These are phyloP conservation scores for Calendula officinalis DNA, from an alignment of 129 eudicot species.

Conservation along the genomic window DNA sequence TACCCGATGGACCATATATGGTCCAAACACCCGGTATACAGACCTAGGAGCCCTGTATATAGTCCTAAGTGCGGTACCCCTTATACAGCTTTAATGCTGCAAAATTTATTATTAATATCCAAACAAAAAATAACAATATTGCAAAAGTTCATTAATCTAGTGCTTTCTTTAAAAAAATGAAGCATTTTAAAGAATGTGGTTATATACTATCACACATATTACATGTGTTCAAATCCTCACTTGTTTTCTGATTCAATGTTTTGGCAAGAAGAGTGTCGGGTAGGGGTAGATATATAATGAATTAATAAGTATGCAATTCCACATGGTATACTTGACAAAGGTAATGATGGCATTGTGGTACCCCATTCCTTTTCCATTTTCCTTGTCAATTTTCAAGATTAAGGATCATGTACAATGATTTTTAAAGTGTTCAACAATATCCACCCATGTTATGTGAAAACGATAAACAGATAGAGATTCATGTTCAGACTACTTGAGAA, in stretches of 20 bases:
- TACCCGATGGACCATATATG: too few species aligned
- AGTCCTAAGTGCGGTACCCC: too few species aligned
- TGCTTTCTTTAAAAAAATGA: too few species aligned
- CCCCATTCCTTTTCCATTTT: constrained; percentile 24
- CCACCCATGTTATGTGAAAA: background rate
- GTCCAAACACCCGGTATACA: too few species aligned
- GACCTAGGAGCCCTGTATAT: too few species aligned
- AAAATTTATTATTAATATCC: too few species aligned
- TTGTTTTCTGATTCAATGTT: constrained; percentile 1
- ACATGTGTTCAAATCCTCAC: background rate
- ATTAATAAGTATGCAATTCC: constrained; percentile 5
- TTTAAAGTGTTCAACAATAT: constrained; percentile 10
- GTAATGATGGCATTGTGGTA: constrained; percentile 23
- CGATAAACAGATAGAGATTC: too few species aligned
- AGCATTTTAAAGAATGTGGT: too few species aligned
- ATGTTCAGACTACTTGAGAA: too few species aligned
- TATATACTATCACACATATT: background rate
- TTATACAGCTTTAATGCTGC: too few species aligned
- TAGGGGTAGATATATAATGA: background rate
- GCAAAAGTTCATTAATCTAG: too few species aligned
- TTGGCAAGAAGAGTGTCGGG: constrained; percentile 5
- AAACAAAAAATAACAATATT: too few species aligned
- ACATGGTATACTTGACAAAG: constrained; percentile 27
- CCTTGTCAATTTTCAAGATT: constrained; percentile 15
- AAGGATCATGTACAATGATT: constrained; percentile 5